These are phyloP conservation scores for Platanthera guangdongensis DNA, from an alignment of 106 monocot genomes.

Conservation along the genomic window DNA sequence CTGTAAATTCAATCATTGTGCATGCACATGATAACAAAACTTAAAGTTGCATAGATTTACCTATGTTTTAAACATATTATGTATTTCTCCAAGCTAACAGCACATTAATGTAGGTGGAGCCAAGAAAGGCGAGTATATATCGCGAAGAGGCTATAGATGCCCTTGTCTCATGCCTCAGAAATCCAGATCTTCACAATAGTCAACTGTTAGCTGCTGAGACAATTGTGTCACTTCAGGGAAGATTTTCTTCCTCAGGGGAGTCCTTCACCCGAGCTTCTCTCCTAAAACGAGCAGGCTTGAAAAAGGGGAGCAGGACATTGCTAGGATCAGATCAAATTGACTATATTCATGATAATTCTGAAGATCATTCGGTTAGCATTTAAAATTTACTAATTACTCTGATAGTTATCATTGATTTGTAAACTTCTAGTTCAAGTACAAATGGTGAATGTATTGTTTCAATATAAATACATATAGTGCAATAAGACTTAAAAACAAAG, in stretches of 20 bases:
- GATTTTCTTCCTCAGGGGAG: conserved; percentile 44
- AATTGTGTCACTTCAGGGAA: conserved; percentile 35
- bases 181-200: conserved; percentile 24
- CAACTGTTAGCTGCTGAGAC: conserved; percentile 47
- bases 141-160: conserved; percentile 54
- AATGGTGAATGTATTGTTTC: background rate
- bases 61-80: conserved; percentile 2
- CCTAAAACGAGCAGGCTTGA: conserved; percentile 42
- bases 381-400: background rate
- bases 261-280: conserved; percentile 27
- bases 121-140: conserved; percentile 48
- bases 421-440: background rate
- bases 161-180: conserved; percentile 49
- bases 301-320: conserved; percentile 28
- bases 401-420: background rate
- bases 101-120: conserved; percentile 28
- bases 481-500: too few species aligned
- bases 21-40: background rate
- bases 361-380: conserved; percentile 31
- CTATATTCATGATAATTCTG: conserved; percentile 18
- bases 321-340: conserved; percentile 25
- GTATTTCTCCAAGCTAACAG: background rate
- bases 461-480: too few species aligned
- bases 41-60: background rate
- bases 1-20: background rate